phyloP scores from a whole-genome alignment of 2,329 filamentous ascomycete genomes.

The Aureobasidium lini region DNA sequence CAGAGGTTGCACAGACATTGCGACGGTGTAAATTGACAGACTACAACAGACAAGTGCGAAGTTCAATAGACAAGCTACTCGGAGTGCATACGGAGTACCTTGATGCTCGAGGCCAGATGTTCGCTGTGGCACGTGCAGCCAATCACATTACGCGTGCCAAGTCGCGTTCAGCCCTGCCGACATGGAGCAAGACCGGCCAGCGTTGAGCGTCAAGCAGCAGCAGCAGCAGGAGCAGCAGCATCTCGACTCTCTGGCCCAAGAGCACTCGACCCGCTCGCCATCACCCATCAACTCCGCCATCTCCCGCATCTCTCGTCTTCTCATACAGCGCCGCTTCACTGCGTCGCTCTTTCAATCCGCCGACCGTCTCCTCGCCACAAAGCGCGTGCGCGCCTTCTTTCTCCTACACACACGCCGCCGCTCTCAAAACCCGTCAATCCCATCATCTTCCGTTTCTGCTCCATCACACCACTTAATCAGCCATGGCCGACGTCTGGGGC shows the following conservation, averaged over 20 bases:
- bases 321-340: slow-evolving; percentile 10
- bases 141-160: slow-evolving; percentile 6
- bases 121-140: neutral
- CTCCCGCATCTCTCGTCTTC: neutral
- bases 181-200: neutral
- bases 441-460: neutral
- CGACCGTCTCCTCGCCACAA: neutral
- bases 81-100: neutral
- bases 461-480: neutral
- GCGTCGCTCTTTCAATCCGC: slow-evolving; percentile 1
- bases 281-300: neutral
- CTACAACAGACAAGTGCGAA: neutral
- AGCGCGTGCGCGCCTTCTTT: neutral
- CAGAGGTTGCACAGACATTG: slow-evolving; percentile 70
- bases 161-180: neutral
- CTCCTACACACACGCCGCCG: neutral
- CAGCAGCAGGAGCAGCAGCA: neutral
- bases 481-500: slow-evolving; percentile 17
- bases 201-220: neutral
- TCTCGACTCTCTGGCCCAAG: neutral
- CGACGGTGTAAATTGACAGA: slow-evolving; percentile 26
- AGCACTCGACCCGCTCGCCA: neutral
- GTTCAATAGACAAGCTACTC: neutral
- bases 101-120: slow-evolving; percentile 9
- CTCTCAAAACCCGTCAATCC: neutral